Base-by-base conservation (phyloP, 768 basidiomycete genomes). In the Mrakia gelida region DNA sequence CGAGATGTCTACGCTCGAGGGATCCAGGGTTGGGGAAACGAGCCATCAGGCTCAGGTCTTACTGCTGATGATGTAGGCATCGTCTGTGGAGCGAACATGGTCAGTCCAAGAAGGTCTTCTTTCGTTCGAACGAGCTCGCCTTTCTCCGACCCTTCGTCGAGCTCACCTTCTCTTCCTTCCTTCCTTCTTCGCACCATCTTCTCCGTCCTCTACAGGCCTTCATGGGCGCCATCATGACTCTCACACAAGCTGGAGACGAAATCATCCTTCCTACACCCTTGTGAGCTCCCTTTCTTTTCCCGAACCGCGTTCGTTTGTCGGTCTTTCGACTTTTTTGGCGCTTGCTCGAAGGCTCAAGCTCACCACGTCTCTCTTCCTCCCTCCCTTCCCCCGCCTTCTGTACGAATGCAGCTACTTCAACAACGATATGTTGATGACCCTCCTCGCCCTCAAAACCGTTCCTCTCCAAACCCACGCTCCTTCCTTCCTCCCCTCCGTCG, bases 131-230 rank as follows among this genome's bases (percentile, higher is more conserved):
- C 45, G 45, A 30, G 30, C 81, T 83, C 92, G n/a, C 89, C 88
- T 1, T 84, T 92, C 74, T 91, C 91, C 0, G 86, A 90, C 0
- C 91, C 91, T 91, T 81, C 92, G 92, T 81, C 85, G 92, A 84
- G 91, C 91, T 10, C 92, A 92, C 80, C 85, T 89, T 43, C 11
- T 45, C 45, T 21, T 91, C 92, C 80, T 85, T 92, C 43, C 18
- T 13, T 89, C 93, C 45, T 83, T 93, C 26, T 91, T 92, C 30
- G 86, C 89, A 1, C 92, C 30, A 91, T 91, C 90, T 91, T 82
- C 71, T 79, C 80, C 18, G 77, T 81, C 54, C 54, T 26, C 56
- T 45, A 0, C 28, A 79, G 78, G 83, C 83, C 6, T 81, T 82
- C 72, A 82, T 83, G 72, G 75, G 81, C 1, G 59, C 80, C 2